These are phyloP conservation scores for Heimioporus sp. DNA, from an alignment of 768 basidiomycete species.

Conservation along the genomic window DNA sequence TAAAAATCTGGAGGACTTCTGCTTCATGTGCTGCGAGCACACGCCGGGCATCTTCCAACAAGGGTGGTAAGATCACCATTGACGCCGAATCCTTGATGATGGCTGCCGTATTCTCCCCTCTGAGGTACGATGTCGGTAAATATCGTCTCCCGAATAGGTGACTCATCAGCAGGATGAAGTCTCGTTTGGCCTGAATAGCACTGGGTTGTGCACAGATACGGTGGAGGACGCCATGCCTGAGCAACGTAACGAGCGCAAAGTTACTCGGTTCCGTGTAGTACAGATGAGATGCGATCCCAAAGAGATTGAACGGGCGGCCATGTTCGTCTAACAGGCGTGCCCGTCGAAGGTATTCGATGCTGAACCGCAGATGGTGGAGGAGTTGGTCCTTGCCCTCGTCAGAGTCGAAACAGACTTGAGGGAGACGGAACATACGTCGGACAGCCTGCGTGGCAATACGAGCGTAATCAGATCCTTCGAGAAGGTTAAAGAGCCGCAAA, in stretches of 20 bases:
- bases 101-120: conserved; percentile 31
- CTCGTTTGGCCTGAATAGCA: conserved; percentile 41
- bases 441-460: conserved; percentile 48
- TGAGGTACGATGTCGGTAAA: conserved; percentile 44
- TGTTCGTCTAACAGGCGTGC: conserved; percentile 48
- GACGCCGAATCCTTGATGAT: conserved; percentile 51
- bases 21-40: conserved; percentile 47
- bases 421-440: conserved; percentile 51
- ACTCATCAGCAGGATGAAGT: conserved; percentile 55
- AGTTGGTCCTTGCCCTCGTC: conserved; percentile 54
- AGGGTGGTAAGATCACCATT: conserved; percentile 51
- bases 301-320: conserved; percentile 59
- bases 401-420: conserved; percentile 57
- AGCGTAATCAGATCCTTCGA: conserved; percentile 57
- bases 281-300: conserved; percentile 51
- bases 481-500: conserved; percentile 62
- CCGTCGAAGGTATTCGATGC: conserved; percentile 67
- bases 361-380: conserved; percentile 65
- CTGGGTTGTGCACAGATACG: conserved; percentile 45
- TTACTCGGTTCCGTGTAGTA: conserved; percentile 72
- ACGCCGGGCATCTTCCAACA: conserved; percentile 38
- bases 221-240: conserved; percentile 60
- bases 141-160: conserved; percentile 65
- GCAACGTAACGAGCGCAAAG: conserved; percentile 57
- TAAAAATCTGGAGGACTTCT: conserved; percentile 53